Conservation (phyloP, 768 basidiomycete species). For the Kwoniella bestiolae region DNA sequence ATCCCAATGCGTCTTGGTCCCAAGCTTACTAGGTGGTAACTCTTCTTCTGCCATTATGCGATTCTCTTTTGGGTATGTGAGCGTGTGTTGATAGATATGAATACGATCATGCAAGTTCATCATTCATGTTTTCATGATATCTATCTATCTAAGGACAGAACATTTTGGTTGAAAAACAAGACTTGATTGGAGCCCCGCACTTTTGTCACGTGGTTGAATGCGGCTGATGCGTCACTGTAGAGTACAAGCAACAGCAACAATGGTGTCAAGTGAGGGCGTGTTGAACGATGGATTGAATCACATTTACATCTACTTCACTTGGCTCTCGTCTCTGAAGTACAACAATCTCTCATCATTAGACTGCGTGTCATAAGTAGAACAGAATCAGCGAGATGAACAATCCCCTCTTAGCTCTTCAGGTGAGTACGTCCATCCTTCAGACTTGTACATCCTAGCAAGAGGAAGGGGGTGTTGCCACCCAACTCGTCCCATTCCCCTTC, state of each 20-base stretch:
- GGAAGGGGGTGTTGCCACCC: constrained; percentile 28
- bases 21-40: constrained; percentile 55
- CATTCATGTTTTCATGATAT: no score
- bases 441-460: neutral
- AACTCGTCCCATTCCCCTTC: neutral
- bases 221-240: constrained; percentile 10
- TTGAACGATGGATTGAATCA: constrained; percentile 7
- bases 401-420: constrained; percentile 57
- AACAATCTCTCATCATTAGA: no score
- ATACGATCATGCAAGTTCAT: no score
- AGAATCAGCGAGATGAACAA: constrained; percentile 55
- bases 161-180: neutral
- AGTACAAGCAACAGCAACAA: neutral
- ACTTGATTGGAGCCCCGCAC: neutral
- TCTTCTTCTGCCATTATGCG: constrained; percentile 47
- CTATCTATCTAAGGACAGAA: neutral
- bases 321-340: no score
- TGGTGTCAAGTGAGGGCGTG: neutral
- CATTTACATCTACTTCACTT: no score
- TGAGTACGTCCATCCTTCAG: constrained; percentile 12
- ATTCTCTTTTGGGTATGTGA: neutral
- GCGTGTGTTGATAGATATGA: no score
- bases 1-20: constrained; percentile 59
- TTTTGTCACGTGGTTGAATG: neutral
- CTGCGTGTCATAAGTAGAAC: no score